Percentiles rank a stretch among this genome's conserved stretches.
Conservation (phyloP, 441 rosid species). For the Brassica hybrid region DNA sequence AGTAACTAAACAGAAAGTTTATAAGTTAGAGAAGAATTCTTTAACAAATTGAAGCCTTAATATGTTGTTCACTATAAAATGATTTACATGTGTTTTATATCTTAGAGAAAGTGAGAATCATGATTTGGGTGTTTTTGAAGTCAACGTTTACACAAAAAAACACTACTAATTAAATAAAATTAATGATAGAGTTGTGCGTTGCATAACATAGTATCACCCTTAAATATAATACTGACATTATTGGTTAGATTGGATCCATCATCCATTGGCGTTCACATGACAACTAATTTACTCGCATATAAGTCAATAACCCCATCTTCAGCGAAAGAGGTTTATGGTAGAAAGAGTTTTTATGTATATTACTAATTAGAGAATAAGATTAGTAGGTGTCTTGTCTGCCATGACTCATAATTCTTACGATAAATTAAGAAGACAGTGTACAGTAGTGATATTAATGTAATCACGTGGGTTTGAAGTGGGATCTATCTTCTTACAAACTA, state of each 20-base stretch:
- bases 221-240: constrained; percentile 6
- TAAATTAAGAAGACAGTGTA: constrained; percentile 10
- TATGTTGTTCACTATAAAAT: neutral
- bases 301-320: constrained; percentile 23
- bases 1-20: constrained; percentile 11
- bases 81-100: too few species aligned
- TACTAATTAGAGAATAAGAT: too few species aligned
- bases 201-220: neutral
- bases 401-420: constrained; percentile 9
- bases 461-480: constrained; percentile 4
- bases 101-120: too few species aligned
- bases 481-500: constrained; percentile 8
- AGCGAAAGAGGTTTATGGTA: neutral
- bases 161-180: neutral
- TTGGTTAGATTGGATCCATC: constrained; percentile 13
- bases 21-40: neutral
- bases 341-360: too few species aligned
- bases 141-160: neutral
- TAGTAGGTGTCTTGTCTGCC: constrained; percentile 10
- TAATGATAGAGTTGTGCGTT: constrained; percentile 21
- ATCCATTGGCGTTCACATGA: constrained; percentile 17
- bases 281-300: neutral
- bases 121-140: too few species aligned
- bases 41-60: too few species aligned
- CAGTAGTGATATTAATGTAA: constrained; percentile 17